Percentiles rank a stretch among this genome's conserved stretches.
phyloP scores from a whole-genome alignment of 148 eudicot species.

The Spergularia marina region DNA sequence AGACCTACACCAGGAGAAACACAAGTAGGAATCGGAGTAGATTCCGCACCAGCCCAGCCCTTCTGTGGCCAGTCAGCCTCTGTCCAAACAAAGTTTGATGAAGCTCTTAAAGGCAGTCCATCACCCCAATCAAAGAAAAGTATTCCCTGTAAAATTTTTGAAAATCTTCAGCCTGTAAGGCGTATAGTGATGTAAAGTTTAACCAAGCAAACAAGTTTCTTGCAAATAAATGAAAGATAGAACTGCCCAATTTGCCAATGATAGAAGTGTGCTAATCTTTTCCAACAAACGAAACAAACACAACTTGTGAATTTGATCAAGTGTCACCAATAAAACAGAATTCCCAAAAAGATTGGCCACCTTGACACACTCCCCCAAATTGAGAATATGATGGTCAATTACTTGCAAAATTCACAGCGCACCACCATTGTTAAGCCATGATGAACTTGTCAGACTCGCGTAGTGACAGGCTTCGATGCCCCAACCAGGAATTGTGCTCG shows the following conservation, averaged over 20 bases:
- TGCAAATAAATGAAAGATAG: neutral
- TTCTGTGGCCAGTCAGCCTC: constrained; percentile 91
- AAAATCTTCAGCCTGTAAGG: neutral
- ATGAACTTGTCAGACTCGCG: neutral
- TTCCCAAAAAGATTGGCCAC: neutral
- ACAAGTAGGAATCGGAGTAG: constrained; percentile 74
- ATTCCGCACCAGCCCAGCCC: constrained; percentile 86
- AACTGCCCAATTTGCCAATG: neutral
- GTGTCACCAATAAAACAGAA: neutral
- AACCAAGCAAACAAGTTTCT: neutral
- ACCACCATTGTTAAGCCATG: neutral
- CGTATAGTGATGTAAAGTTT: neutral
- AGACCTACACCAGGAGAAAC: constrained; percentile 81
- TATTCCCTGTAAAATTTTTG: constrained; percentile 59
- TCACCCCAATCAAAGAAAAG: constrained; percentile 73
- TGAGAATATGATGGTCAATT: constrained; percentile 2
- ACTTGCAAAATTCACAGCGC: neutral
- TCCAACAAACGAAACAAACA: constrained; percentile 1
- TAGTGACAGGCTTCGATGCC: neutral
- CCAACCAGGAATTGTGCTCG: neutral
- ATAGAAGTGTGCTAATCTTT: neutral
- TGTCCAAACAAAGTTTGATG: constrained; percentile 69
- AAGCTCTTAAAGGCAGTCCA: constrained; percentile 37
- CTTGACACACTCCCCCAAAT: constrained; percentile 1
- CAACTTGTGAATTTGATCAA: neutral